These are phyloP conservation scores for Verbascum thapsus DNA, from an alignment of 257 asterid genomes.

Conservation along the genomic window DNA sequence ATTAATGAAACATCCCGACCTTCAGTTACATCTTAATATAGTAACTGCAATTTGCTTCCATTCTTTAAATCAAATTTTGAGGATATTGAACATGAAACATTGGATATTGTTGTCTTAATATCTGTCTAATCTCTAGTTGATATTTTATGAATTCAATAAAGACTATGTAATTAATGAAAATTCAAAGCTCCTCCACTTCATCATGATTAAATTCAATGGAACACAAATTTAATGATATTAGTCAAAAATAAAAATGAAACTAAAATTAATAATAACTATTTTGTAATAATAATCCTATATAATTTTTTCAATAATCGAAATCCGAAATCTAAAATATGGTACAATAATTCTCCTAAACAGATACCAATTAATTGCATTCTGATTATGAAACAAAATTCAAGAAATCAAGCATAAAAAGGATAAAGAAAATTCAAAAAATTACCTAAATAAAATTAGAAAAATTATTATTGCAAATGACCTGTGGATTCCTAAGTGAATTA, in stretches of 20 bases:
- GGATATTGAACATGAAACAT: conserved; percentile 1
- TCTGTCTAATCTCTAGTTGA: conserved; percentile 17
- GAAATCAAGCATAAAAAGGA: not conserved
- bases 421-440: conserved; percentile 5
- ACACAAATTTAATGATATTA: not conserved
- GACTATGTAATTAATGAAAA: not conserved
- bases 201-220: not conserved
- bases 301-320: not conserved
- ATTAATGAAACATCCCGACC: not conserved
- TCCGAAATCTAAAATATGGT: not conserved
- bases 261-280: not conserved
- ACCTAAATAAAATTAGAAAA: conserved; percentile 26
- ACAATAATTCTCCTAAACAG: not conserved
- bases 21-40: not conserved
- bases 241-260: not conserved
- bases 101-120: conserved; percentile 13
- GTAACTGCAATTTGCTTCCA: conserved; percentile 21
- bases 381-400: not conserved
- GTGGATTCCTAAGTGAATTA: conserved; percentile 22
- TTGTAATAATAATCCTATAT: conserved; percentile 5
- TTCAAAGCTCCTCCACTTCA: not conserved
- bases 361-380: not conserved
- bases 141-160: conserved; percentile 13
- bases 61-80: not conserved
- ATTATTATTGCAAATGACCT: conserved; percentile 26